A percentile compares a stretch with the other conserved stretches of the same genome.
phyloP scores from a whole-genome alignment of 2,329 filamentous ascomycete species.

The Huntiella abstrusa region DNA sequence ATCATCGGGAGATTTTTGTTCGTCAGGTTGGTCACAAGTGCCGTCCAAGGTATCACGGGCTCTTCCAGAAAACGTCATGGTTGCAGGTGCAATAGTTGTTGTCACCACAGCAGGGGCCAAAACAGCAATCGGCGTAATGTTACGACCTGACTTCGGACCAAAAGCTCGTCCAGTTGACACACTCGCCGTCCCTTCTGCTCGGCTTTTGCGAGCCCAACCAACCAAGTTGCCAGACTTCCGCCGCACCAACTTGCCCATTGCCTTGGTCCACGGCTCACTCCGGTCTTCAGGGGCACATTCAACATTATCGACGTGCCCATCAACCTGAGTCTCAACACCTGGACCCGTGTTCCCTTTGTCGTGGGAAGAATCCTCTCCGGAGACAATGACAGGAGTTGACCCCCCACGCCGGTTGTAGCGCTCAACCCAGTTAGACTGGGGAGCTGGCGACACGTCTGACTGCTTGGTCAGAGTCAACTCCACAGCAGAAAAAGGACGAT shows the following conservation, averaged over 20 bases:
- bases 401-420: conserved; percentile 1
- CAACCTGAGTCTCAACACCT: background rate
- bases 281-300: background rate
- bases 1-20: too few relatives aligned
- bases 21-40: too few relatives aligned
- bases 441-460: background rate
- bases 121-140: background rate
- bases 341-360: background rate
- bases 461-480: background rate
- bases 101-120: background rate
- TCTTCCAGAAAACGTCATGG: background rate
- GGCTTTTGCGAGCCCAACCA: too few relatives aligned
- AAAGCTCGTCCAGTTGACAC: too few relatives aligned
- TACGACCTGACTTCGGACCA: background rate
- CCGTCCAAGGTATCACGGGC: too few relatives aligned
- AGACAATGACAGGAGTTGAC: background rate
- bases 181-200: too few relatives aligned
- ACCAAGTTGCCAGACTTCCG: too few relatives aligned
- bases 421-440: conserved; percentile 6
- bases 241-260: too few relatives aligned
- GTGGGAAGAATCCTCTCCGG: background rate
- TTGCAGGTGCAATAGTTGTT: background rate
- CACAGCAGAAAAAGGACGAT: background rate
- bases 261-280: too few relatives aligned
- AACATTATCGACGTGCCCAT: background rate